phyloP scores from a whole-genome alignment of 192 early-diverging fungal genomes.

The Entophlyctis helioformis region DNA sequence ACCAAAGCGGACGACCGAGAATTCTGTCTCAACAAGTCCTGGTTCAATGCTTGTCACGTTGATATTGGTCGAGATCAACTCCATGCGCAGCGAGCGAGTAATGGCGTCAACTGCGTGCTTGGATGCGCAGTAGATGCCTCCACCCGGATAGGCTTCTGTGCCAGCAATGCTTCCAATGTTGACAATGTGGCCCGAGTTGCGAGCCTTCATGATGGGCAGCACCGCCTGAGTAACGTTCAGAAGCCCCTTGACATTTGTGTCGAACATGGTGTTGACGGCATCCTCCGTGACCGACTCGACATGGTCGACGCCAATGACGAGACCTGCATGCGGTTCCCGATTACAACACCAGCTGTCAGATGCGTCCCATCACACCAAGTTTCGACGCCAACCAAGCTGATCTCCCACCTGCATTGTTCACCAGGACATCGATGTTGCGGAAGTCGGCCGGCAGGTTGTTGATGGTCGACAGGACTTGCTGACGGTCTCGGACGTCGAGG shows the following conservation, averaged over 20 bases:
- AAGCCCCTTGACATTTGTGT: constrained; percentile 85
- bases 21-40: constrained; percentile 70
- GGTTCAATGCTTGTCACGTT: constrained; percentile 71
- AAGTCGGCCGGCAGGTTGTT: constrained; percentile 38
- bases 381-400: background rate
- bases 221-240: constrained; percentile 71
- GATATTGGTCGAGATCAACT: constrained; percentile 56
- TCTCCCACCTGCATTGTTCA: constrained; percentile 72
- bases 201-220: constrained; percentile 61
- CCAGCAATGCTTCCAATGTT: constrained; percentile 76
- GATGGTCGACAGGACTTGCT: constrained; percentile 21
- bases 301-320: constrained; percentile 60
- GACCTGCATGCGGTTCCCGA: constrained; percentile 21
- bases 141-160: constrained; percentile 51
- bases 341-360: background rate
- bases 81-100: constrained; percentile 56
- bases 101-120: constrained; percentile 79
- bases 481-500: constrained; percentile 59
- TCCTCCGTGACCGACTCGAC: constrained; percentile 48
- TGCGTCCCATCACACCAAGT: background rate
- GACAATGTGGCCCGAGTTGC: constrained; percentile 65
- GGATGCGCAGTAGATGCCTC: constrained; percentile 72
- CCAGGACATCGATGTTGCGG: constrained; percentile 61
- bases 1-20: constrained; percentile 71
- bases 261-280: constrained; percentile 65